Evolutionary conservation across 441 rosid species (phyloP), one percentile per base, ranked within the genome.

Genomic region (Capsella rubella): DNA sequence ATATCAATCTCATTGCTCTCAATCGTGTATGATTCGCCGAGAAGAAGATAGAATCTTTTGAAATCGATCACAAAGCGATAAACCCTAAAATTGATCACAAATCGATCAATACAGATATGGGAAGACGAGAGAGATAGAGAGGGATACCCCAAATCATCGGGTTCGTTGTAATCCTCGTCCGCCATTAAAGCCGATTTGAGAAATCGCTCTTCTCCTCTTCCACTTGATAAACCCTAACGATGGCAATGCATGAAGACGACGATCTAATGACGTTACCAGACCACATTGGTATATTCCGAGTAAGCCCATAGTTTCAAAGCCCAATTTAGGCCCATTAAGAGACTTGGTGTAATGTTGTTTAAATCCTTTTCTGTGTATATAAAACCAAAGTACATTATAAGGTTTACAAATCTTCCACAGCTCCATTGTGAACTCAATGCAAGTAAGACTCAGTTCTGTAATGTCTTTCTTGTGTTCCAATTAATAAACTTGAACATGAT

Each of bases 91-190:
- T 21, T 21, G 25, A 21, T 21, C 25, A 21, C 25, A 21, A 21
- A 21, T 21, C 25, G 25, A 21, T 21, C 25, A 21, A 21, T 21
- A 21, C 3, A 16, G 1, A 57, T 1, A 15, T 34, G 5, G 1
- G 29, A 58, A 2, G 8, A 32, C 8, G 35, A 32, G 35, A 32
- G 35, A 32, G 8, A 31, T 2, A 8, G 43, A 32, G 67, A 28
- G 51, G 28, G 7, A 45, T 69, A 85, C 89, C 90, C 95, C 82
- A 87, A 78, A 35, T 89, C 89, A 40, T 72, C 81, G n/a, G 60
- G 54, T 71, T 89, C 95, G 52, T 79, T 90, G 80, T 83, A 90
- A 56, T 90, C 95, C 0, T 90, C 97, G 80, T 90, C 96, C 15
- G 91, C 98, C 98, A 91, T 88, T 56, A 63, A 43, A 47, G 73